Percentiles rank a stretch among this genome's conserved stretches.
These are phyloP conservation scores for Aureobasidium pullulans DNA, from an alignment of 2,329 filamentous ascomycete genomes.

Conservation along the genomic window DNA sequence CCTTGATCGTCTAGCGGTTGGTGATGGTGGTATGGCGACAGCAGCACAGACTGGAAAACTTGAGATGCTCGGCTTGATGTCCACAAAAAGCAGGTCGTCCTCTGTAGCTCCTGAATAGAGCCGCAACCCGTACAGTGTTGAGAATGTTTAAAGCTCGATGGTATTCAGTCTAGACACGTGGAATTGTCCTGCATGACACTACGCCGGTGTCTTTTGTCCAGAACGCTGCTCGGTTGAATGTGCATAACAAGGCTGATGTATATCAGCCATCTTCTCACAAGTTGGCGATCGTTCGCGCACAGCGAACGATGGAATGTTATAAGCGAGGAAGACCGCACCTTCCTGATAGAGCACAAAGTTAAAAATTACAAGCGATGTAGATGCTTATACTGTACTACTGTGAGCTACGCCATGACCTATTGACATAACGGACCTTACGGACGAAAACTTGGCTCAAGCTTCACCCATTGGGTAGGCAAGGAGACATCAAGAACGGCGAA, in stretches of 20 bases:
- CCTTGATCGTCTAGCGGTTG: background rate
- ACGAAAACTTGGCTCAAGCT: background rate
- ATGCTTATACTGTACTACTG: background rate
- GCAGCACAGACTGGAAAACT: background rate
- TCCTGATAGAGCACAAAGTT: background rate
- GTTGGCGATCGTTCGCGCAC: background rate
- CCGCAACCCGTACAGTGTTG: background rate
- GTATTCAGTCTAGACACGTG: background rate
- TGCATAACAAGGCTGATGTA: conserved; percentile 2
- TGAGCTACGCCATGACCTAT: background rate
- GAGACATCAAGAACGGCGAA: background rate
- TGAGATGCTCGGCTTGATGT: background rate
- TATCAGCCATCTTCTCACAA: background rate
- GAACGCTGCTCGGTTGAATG: background rate
- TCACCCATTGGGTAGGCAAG: background rate
- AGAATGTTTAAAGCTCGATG: background rate
- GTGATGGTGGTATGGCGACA: background rate
- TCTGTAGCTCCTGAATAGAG: background rate
- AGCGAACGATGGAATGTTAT: background rate
- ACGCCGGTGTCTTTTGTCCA: background rate
- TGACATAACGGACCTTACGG: background rate
- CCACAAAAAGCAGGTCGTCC: background rate
- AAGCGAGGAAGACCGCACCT: background rate
- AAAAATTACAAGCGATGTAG: background rate
- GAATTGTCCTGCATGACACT: background rate